Conservation (phyloP, 1,139 yeast genomes). For the Debaryomyces fabryi region DNA sequence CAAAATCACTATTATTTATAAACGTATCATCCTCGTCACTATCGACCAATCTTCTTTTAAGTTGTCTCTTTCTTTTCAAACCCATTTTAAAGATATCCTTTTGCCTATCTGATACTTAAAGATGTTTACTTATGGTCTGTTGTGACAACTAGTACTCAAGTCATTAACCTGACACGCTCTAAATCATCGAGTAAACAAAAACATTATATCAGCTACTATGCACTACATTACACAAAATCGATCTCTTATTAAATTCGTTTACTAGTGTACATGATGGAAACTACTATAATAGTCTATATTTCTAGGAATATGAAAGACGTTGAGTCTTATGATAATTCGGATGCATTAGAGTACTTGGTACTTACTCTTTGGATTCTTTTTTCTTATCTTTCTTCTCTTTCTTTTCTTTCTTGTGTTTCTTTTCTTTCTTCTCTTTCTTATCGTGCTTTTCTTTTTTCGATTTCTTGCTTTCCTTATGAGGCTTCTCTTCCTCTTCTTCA, state of each 20-base stretch:
- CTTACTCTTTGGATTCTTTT: slow-evolving; percentile 16
- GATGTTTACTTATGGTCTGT: background rate
- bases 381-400: slow-evolving; percentile 23
- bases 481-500: slow-evolving; percentile 19
- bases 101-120: background rate
- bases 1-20: slow-evolving; percentile 46
- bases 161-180: slow-evolving; percentile 4
- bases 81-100: background rate
- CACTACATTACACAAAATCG: slow-evolving; percentile 8
- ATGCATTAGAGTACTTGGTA: background rate
- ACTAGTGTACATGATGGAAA: slow-evolving; percentile 8
- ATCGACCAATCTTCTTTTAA: slow-evolving; percentile 12
- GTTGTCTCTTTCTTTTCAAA: slow-evolving; percentile 24
- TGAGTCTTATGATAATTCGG: background rate
- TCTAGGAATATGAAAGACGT: background rate
- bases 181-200: slow-evolving; percentile 6
- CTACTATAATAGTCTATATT: slow-evolving; percentile 3
- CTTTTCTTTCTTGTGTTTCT: slow-evolving; percentile 33
- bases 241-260: background rate
- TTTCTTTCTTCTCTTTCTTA: slow-evolving; percentile 32
- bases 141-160: background rate
- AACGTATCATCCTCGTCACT: slow-evolving; percentile 33
- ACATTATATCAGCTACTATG: background rate
- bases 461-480: slow-evolving; percentile 14
- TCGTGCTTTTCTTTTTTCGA: slow-evolving; percentile 18